Percentiles rank a stretch among this genome's conserved stretches.
phyloP scores from a whole-genome alignment of 2,329 filamentous ascomycete genomes.

The Juglanconis sp. region DNA sequence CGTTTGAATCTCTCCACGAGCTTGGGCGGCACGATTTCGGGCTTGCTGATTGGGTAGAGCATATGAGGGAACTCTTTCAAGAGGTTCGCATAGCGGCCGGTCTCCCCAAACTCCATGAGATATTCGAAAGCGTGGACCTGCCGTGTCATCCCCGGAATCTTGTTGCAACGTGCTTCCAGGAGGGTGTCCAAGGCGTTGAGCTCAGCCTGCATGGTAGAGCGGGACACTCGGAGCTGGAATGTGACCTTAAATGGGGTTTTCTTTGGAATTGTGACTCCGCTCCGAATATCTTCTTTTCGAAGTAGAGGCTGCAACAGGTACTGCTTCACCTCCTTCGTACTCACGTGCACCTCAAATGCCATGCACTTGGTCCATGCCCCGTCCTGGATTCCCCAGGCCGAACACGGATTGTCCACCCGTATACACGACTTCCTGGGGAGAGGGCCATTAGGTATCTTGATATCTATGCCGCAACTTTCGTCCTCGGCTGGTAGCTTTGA shows the following conservation, averaged over 20 bases:
- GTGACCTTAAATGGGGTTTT: background rate
- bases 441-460: too few species aligned
- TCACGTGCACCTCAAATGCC: background rate
- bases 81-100: background rate
- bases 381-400: background rate
- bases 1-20: background rate
- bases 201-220: background rate
- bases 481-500: background rate
- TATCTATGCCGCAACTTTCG: background rate
- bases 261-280: background rate
- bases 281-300: background rate
- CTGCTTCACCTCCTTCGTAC: too few species aligned
- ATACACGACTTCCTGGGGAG: background rate
- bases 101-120: background rate
- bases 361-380: background rate
- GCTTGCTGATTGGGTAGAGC: background rate
- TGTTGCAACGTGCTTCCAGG: background rate
- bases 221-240: background rate
- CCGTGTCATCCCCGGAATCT: background rate
- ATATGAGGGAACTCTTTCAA: background rate
- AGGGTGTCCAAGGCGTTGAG: background rate
- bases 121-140: background rate
- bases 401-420: background rate
- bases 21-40: background rate
- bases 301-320: background rate